Conservation (phyloP, 306 rosid genomes). For the Hylodesmum podocarpum region DNA sequence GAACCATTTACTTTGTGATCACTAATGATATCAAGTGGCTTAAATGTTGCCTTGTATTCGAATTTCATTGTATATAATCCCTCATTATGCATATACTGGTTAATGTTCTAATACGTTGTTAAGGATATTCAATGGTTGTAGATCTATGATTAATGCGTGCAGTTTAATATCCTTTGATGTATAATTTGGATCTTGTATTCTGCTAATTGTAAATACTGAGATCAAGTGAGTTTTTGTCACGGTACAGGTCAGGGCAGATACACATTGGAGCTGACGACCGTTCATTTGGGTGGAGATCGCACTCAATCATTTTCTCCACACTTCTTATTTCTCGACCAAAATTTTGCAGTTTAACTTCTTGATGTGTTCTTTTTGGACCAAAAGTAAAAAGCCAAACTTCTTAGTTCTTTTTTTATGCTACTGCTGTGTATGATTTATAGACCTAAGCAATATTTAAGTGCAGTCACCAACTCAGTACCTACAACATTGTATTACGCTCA, state of each 20-base stretch:
- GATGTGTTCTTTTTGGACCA: slow-evolving; percentile 7
- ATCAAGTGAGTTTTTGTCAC: not conserved
- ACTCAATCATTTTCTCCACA: not conserved
- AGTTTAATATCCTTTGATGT: not conserved
- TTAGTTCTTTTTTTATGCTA: not conserved
- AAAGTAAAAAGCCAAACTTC: not conserved
- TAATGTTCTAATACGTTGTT: not conserved
- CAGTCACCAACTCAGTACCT: not conserved
- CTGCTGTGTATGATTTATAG: not conserved
- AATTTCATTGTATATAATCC: not conserved
- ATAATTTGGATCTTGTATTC: not conserved
- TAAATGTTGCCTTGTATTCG: not conserved
- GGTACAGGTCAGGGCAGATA: slow-evolving; percentile 29
- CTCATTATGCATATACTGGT: not conserved
- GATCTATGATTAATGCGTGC: not conserved
- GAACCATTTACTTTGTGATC: not conserved
- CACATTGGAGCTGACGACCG: not conserved
- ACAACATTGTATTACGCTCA: not conserved
- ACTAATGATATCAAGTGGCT: not conserved
- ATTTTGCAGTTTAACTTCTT: slow-evolving; percentile 25
- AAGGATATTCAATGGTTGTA: not conserved
- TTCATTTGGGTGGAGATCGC: slow-evolving; percentile 2
- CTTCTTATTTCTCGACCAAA: not conserved
- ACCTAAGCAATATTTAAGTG: slow-evolving; percentile 6
- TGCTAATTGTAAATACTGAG: not conserved